phyloP scores from a whole-genome alignment of 2,329 filamentous ascomycete genomes.

The Colletotrichum truncatum region DNA sequence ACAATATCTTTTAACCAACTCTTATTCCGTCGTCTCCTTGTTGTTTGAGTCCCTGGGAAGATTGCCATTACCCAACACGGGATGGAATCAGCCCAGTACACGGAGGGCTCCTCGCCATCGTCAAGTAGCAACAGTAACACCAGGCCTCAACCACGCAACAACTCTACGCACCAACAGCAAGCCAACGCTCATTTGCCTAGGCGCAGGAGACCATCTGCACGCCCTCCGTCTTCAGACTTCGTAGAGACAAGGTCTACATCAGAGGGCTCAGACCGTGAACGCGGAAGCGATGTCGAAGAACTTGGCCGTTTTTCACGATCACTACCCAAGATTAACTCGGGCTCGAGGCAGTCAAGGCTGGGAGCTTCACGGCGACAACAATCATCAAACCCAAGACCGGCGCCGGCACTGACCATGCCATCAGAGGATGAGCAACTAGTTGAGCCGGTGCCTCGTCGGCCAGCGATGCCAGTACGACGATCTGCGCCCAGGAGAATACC shows the following conservation, averaged over 20 bases:
- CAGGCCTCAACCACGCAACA: background rate
- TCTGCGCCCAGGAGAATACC: constrained; percentile 6
- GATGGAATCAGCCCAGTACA: constrained; percentile 28
- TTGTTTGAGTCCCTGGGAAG: background rate
- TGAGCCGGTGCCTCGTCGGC: constrained; percentile 14
- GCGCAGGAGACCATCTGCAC: constrained; percentile 9
- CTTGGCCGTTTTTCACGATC: background rate
- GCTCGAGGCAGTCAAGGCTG: background rate
- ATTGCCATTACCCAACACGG: background rate
- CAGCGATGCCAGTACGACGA: background rate
- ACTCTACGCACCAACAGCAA: background rate
- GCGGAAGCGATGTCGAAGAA: constrained; percentile 8
- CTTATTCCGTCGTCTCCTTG: constrained; percentile 5
- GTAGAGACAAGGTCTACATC: background rate
- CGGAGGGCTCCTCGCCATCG: constrained; percentile 18
- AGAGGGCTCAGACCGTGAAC: constrained; percentile 8
- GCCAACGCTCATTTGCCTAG: constrained; percentile 5
- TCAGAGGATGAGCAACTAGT: constrained; percentile 16
- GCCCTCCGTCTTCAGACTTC: background rate
- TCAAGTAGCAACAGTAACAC: background rate
- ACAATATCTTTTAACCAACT: background rate
- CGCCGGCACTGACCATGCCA: constrained; percentile 5
- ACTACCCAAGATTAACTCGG: background rate
- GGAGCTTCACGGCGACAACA: constrained; percentile 2
- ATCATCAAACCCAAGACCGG: background rate